phyloP scores from a whole-genome alignment of 371 early-diverging fungal species.

The Nosema granulosis region DNA sequence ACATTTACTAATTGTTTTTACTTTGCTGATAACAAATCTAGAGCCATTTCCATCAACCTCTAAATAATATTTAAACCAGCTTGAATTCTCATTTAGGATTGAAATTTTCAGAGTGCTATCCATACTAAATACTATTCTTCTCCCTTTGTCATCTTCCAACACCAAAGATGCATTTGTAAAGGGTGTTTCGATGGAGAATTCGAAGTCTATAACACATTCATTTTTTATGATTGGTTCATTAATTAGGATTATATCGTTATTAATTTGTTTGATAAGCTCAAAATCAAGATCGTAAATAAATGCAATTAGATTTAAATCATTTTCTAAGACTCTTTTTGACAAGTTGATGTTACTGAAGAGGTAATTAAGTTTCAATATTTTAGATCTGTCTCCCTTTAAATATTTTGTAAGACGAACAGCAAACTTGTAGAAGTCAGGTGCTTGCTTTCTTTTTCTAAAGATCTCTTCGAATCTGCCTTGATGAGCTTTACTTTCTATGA shows the following conservation, averaged over 20 bases:
- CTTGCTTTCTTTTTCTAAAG: neutral
- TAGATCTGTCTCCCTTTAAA: neutral
- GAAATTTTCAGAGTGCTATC: neutral
- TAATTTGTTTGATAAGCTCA: neutral
- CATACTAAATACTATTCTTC: neutral
- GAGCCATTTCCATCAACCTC: neutral
- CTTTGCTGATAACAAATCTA: neutral
- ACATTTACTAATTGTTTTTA: neutral
- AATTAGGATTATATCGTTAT: neutral
- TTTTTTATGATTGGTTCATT: neutral
- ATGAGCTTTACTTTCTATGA: neutral
- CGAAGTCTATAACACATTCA: neutral
- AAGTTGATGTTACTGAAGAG: neutral
- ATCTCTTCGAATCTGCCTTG: neutral
- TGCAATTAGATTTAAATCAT: neutral
- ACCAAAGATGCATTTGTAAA: neutral
- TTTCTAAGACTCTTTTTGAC: neutral
- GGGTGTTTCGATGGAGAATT: neutral
- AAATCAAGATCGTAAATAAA: neutral
- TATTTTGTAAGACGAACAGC: neutral
- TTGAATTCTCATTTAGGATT: neutral
- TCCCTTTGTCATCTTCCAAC: neutral
- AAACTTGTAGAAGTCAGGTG: neutral
- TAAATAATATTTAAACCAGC: neutral
- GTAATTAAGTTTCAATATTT: neutral